Evolutionary conservation across 306 rosid species (phyloP), one percentile per base, ranked within the genome.

Genomic region (Senna tora): DNA sequence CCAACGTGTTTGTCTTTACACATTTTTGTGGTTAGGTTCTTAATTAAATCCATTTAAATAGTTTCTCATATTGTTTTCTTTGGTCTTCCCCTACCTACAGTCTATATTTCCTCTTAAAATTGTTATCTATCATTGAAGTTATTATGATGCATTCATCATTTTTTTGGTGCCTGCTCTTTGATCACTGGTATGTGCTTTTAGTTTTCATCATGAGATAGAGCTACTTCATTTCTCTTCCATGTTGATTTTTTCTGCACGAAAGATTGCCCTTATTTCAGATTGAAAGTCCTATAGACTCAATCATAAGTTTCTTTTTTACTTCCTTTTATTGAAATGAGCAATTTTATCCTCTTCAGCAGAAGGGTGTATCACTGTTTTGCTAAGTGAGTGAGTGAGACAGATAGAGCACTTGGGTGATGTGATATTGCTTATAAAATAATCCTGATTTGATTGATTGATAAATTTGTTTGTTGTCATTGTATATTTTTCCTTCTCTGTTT

Each of bases 231-330:
- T 56, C 51, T 34, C 42, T 55, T 20, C 49, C 49, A 59, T 56
- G 59, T 42, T 21, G 15, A 32, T 55, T 45, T 56, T 19, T 56
- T 32, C 53, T 46, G 36, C 17, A 4, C n/a, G 21, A 55, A 21
- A 19, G 3, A 57, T 30, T 75, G 20, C 42, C 28, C 46, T 60
- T 41, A 17, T 52, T 39, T 75, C 67, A 19, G 20, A 43, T 47
- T 75, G 14, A 63, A 63, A 63, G 34, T 12, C 67, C 33, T 1
- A 13, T 28, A 2, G 34, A 13, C n/a, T 52, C 15, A 14, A 46
- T 51, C 62, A 13, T 13, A n/a, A 20, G 30, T 30, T 62, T 52
- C 52, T 38, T 32, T 64, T 72, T 64, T 68, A 45, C 33, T 54
- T 25, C 16, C 61, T 5, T 4, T 10, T 9, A 56, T 4, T 28